Conservation (phyloP, 305 asterid genomes). For the Nicotiana rustica region DNA sequence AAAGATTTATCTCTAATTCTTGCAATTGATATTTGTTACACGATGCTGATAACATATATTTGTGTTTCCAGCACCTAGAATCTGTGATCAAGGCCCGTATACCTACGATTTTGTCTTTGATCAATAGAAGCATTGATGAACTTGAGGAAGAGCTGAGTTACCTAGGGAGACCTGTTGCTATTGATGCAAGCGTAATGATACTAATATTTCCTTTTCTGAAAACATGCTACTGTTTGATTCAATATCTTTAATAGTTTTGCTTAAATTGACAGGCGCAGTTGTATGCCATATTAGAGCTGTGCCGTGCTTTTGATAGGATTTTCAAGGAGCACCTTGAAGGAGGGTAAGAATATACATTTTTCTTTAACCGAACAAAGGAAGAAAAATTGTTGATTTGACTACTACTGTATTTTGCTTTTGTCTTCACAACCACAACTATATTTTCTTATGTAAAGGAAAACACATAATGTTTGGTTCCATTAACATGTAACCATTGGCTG, state of each 20-base stretch:
- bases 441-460: constrained; percentile 23
- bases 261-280: constrained; percentile 48
- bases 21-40: constrained; percentile 10
- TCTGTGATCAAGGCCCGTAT: constrained; percentile 49
- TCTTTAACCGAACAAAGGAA: background rate
- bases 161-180: constrained; percentile 51
- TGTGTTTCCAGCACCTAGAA: constrained; percentile 48
- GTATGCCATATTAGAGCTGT: constrained; percentile 53
- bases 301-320: constrained; percentile 55
- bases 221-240: background rate
- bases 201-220: background rate
- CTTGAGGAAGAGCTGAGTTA: constrained; percentile 49
- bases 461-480: constrained; percentile 13
- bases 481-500: background rate
- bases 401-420: constrained; percentile 18
- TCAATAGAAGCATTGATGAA: constrained; percentile 49
- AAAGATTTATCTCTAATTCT: constrained; percentile 11
- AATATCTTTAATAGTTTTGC: constrained; percentile 11
- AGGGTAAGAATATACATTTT: constrained; percentile 43
- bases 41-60: constrained; percentile 14
- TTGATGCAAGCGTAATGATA: constrained; percentile 52
- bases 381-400: constrained; percentile 5
- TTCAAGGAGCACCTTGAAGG: constrained; percentile 64
- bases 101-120: constrained; percentile 49
- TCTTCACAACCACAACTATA: constrained; percentile 22